phyloP scores from a whole-genome alignment of 129 eudicot genomes.

The Oenanthe sinensis region DNA sequence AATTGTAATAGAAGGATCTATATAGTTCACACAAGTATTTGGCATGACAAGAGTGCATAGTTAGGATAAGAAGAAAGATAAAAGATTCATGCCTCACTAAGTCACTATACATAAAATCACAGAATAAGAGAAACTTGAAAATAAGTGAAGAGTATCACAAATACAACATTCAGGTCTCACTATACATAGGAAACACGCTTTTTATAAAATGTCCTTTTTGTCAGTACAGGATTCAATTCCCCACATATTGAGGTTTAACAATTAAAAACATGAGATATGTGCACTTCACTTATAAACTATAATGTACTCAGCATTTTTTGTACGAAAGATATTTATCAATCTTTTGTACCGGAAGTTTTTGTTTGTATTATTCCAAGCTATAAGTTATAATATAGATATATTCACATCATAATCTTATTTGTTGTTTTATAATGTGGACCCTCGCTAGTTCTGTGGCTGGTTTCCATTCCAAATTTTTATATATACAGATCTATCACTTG shows the following conservation, averaged over 20 bases:
- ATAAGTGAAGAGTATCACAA: neutral
- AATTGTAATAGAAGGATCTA: neutral
- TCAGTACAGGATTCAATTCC: neutral
- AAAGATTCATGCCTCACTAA: neutral
- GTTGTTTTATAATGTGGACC: neutral
- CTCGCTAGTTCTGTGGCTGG: neutral
- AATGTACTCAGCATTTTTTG: neutral
- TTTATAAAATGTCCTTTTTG: neutral
- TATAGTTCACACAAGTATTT: too few species aligned
- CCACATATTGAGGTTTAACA: neutral
- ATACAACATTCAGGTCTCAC: neutral
- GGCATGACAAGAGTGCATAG: too few species aligned
- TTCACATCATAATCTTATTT: neutral
- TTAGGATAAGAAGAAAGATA: too few species aligned
- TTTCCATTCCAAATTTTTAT: too few species aligned
- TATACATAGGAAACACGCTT: neutral
- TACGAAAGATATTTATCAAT: neutral
- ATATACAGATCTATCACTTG: neutral
- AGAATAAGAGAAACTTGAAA: too few species aligned
- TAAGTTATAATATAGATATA: too few species aligned
- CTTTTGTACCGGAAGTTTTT: neutral
- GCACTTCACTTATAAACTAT: neutral
- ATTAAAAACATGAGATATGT: neutral
- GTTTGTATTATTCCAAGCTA: neutral
- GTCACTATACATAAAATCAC: too few species aligned